phyloP scores from a whole-genome alignment of 2,329 filamentous ascomycete genomes.

The Fusarium ambrosium region DNA sequence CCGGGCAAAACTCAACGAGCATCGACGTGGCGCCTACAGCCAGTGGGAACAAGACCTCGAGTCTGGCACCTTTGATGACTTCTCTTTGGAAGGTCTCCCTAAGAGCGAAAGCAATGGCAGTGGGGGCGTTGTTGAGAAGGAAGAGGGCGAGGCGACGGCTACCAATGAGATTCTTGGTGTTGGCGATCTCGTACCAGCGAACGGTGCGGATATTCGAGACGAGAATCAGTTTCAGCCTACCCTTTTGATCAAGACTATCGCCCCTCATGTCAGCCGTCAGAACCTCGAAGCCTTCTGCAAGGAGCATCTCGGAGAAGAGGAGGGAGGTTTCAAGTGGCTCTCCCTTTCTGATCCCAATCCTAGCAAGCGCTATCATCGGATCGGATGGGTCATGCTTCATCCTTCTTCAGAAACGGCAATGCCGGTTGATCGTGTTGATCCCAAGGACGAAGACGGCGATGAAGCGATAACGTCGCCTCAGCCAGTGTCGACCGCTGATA shows the following conservation, averaged over 20 bases:
- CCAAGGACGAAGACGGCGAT: conserved; percentile 76
- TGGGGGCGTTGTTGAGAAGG: conserved; percentile 89
- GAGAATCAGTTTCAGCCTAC: conserved; percentile 91
- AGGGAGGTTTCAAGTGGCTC: conserved; percentile 95
- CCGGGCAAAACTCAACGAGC: conserved; percentile 81
- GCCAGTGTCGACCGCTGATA: conserved; percentile 77
- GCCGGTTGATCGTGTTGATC: conserved; percentile 78
- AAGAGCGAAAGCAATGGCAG: conserved; percentile 92
- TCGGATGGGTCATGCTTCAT: conserved; percentile 98
- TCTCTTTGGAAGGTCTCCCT: conserved; percentile 92
- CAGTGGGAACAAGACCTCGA: conserved; percentile 94
- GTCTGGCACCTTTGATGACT: conserved; percentile 89
- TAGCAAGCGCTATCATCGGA: conserved; percentile 95
- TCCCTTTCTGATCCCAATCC: conserved; percentile 97
- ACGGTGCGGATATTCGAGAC: conserved; percentile 88
- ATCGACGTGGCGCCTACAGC: conserved; percentile 81
- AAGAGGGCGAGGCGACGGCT: conserved; percentile 93
- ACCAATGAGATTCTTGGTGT: conserved; percentile 94
- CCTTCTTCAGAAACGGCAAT: conserved; percentile 77
- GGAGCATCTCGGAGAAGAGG: conserved; percentile 90
- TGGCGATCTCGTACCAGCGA: conserved; percentile 87
- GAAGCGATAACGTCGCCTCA: conserved; percentile 67
- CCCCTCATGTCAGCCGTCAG: conserved; percentile 92
- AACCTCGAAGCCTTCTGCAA: conserved; percentile 96
- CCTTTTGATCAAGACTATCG: conserved; percentile 96